Evolutionary conservation across 2,329 filamentous ascomycete genomes (phyloP).

Genomic region (Cordyceps pruinosa): DNA sequence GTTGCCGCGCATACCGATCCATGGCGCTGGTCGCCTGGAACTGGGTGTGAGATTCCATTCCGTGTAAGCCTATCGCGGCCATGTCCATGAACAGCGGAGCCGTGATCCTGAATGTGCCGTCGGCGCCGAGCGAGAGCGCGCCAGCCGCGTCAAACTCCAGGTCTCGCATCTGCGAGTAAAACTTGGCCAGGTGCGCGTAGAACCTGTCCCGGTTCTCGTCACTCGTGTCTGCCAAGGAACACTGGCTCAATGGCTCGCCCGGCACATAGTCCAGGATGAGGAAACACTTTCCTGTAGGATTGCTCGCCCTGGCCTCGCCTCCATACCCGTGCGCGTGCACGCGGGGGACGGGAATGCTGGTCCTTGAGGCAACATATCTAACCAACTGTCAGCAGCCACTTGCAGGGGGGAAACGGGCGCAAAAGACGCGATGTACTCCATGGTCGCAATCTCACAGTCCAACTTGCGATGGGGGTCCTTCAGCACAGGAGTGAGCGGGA

Average conservation of each 20-base stretch:
- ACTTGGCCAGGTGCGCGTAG: background rate
- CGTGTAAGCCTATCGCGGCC: background rate
- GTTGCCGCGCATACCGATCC: background rate
- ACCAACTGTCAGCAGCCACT: background rate
- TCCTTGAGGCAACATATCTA: background rate
- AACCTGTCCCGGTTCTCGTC: background rate
- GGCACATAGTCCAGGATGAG: conserved; percentile 2
- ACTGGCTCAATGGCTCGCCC: background rate
- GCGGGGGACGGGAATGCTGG: background rate
- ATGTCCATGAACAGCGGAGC: conserved; percentile 1
- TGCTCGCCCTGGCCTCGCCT: background rate
- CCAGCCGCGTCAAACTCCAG: conserved; percentile 2
- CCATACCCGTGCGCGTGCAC: background rate
- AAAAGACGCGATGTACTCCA: background rate
- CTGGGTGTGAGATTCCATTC: background rate
- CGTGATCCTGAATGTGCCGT: background rate
- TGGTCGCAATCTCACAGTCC: conserved; percentile 6
- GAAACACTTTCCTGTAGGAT: conserved; percentile 1
- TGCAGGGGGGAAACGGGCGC: background rate
- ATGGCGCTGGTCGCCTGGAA: background rate
- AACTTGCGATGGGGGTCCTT: background rate
- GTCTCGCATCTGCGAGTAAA: conserved; percentile 4
- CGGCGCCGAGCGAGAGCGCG: background rate
- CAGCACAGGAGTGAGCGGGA: conserved; percentile 1
- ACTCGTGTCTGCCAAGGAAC: background rate